A percentile compares a stretch with the other conserved stretches of the same genome.
These are phyloP conservation scores for Talaromyces marneffei DNA, from an alignment of 2,329 filamentous ascomycete genomes.

Conservation along the genomic window DNA sequence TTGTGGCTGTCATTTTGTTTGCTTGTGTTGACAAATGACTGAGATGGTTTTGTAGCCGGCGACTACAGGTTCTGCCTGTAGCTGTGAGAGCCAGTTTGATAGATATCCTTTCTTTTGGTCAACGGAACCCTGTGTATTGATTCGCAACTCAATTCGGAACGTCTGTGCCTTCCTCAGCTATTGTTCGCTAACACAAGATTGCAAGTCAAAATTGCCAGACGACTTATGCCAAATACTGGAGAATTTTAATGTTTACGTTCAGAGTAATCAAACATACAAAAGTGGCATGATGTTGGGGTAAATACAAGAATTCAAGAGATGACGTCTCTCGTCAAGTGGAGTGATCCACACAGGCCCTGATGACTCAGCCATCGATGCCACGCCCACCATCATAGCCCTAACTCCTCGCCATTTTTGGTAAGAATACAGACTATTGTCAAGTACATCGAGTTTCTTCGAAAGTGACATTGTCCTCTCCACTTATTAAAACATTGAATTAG, in stretches of 20 bases:
- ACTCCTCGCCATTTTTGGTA: background rate
- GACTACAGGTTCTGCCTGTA: slow-evolving; percentile 2
- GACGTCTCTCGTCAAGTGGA: background rate
- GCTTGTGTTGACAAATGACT: slow-evolving; percentile 1
- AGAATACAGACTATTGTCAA: too few species aligned
- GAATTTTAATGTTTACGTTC: background rate
- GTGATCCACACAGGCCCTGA: background rate
- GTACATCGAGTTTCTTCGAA: background rate
- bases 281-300: background rate
- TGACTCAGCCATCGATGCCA: background rate
- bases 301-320: background rate
- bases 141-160: background rate
- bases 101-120: background rate
- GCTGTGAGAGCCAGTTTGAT: slow-evolving; percentile 7
- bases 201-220: background rate
- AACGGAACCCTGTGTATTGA: background rate
- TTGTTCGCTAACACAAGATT: background rate
- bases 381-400: background rate
- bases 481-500: background rate
- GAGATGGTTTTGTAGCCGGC: slow-evolving; percentile 12
- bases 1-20: background rate
- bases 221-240: background rate
- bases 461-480: background rate
- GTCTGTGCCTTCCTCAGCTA: background rate
- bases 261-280: background rate